A percentile compares a stretch with the other conserved stretches of the same genome.
phyloP scores from a whole-genome alignment of 2,329 filamentous ascomycete species.

The Xylariales sp. region DNA sequence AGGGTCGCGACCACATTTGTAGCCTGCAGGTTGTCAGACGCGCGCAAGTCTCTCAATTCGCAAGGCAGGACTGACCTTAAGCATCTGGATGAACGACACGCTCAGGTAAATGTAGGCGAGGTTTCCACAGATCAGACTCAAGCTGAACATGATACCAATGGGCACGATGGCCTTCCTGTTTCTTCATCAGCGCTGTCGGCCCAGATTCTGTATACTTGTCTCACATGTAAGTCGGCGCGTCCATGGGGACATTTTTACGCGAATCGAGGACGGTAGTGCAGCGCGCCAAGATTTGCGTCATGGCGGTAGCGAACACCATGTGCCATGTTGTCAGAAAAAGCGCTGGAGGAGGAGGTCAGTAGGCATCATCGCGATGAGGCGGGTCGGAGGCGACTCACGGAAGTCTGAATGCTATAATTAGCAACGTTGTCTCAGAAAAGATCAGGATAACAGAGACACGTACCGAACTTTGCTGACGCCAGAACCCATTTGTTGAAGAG shows the following conservation, averaged over 20 bases:
- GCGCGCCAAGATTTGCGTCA: constrained; percentile 62
- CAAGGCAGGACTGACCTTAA: constrained; percentile 40
- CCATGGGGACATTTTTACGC: constrained; percentile 59
- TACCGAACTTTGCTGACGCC: constrained; percentile 68
- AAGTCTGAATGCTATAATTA: constrained; percentile 15
- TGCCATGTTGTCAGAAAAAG: constrained; percentile 66
- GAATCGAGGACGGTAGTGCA: constrained; percentile 60
- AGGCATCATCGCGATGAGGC: neutral
- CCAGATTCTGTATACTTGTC: constrained; percentile 4
- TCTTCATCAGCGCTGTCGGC: neutral
- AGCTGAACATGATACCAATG: constrained; percentile 63
- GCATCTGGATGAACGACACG: constrained; percentile 68
- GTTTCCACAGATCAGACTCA: constrained; percentile 64
- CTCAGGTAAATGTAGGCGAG: constrained; percentile 65
- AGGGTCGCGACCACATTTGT: constrained; percentile 65
- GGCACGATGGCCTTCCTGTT: constrained; percentile 54
- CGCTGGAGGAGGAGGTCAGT: constrained; percentile 25
- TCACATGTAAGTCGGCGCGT: constrained; percentile 52
- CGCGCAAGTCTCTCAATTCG: constrained; percentile 16
- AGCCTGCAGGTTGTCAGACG: constrained; percentile 36
- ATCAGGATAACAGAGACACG: constrained; percentile 39
- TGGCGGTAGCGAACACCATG: constrained; percentile 60
- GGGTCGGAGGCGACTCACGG: constrained; percentile 16
- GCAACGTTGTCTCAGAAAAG: constrained; percentile 10
- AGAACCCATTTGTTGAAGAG: constrained; percentile 93